A percentile compares a stretch with the other conserved stretches of the same genome.
These are phyloP conservation scores for Carex pumila DNA, from an alignment of 176 grass and related monocot species.

Conservation along the genomic window DNA sequence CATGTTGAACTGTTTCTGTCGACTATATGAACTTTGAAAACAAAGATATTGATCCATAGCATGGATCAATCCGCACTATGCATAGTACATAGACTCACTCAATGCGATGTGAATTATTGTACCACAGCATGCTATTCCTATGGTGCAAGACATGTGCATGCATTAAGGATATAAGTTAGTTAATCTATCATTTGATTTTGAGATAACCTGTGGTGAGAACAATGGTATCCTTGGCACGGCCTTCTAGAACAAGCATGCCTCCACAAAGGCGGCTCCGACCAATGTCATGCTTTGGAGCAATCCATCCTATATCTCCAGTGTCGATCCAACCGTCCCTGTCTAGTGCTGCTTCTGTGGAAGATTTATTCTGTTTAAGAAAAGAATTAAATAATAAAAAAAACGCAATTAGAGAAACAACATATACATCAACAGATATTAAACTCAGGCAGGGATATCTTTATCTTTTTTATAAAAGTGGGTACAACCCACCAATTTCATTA, in stretches of 20 bases:
- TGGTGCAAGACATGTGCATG: neutral
- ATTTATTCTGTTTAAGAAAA: slow-evolving; percentile 45
- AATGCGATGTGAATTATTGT: neutral
- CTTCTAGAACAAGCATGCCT: slow-evolving; percentile 94
- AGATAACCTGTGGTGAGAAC: slow-evolving; percentile 83
- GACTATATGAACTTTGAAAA: too few relatives aligned
- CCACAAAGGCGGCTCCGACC: slow-evolving; percentile 69
- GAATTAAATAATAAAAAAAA: neutral
- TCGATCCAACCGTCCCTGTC: slow-evolving; percentile 76
- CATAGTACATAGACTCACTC: too few relatives aligned
- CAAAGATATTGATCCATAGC: too few relatives aligned
- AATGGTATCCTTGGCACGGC: slow-evolving; percentile 93
- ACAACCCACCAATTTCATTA: too few relatives aligned
- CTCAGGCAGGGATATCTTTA: neutral
- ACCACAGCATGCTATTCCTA: neutral
- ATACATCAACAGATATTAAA: neutral
- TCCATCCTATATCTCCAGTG: slow-evolving; percentile 96
- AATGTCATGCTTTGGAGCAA: slow-evolving; percentile 40
- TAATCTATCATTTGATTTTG: neutral
- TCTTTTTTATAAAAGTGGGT: too few relatives aligned
- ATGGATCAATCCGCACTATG: too few relatives aligned
- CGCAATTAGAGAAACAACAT: neutral
- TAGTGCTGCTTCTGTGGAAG: slow-evolving; percentile 45
- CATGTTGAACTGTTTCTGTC: too few relatives aligned
- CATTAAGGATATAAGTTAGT: neutral